Percentiles rank a stretch among this genome's conserved stretches.
phyloP scores from a whole-genome alignment of 805 yeast species.

The Torulaspora maleeae region DNA sequence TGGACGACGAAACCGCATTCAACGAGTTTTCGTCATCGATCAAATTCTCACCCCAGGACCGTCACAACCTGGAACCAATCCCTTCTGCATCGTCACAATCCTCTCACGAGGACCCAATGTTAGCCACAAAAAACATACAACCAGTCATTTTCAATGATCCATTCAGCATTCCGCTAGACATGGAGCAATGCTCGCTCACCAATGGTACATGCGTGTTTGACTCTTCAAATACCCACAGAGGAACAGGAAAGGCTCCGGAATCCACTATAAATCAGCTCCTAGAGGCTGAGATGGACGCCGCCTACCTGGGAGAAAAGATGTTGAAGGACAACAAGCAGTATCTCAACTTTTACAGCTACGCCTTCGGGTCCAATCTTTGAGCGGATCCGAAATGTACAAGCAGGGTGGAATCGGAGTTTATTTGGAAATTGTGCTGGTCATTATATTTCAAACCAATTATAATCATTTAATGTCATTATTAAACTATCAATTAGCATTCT shows the following conservation, averaged over 20 bases:
- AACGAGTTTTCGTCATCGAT: constrained; percentile 18
- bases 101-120: constrained; percentile 17
- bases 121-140: not conserved
- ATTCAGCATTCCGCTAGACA: constrained; percentile 21
- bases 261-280: constrained; percentile 9
- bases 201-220: constrained; percentile 4
- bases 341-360: constrained; percentile 29
- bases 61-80: constrained; percentile 23
- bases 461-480: constrained; percentile 1
- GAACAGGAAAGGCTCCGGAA: not conserved
- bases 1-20: constrained; percentile 17
- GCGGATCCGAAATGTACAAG: not conserved
- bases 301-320: constrained; percentile 23
- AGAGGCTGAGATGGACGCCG: constrained; percentile 17
- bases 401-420: not conserved
- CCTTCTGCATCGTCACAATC: constrained; percentile 23
- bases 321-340: constrained; percentile 31
- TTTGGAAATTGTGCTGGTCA: constrained; percentile 7
- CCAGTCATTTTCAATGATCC: constrained; percentile 12
- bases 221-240: not conserved
- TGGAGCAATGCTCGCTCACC: constrained; percentile 18
- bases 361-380: constrained; percentile 9
- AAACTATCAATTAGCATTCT: not conserved
- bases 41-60: constrained; percentile 21
- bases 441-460: not conserved